These are phyloP conservation scores for Xylaria sp. DNA, from an alignment of 2,329 filamentous ascomycete species.

Conservation along the genomic window DNA sequence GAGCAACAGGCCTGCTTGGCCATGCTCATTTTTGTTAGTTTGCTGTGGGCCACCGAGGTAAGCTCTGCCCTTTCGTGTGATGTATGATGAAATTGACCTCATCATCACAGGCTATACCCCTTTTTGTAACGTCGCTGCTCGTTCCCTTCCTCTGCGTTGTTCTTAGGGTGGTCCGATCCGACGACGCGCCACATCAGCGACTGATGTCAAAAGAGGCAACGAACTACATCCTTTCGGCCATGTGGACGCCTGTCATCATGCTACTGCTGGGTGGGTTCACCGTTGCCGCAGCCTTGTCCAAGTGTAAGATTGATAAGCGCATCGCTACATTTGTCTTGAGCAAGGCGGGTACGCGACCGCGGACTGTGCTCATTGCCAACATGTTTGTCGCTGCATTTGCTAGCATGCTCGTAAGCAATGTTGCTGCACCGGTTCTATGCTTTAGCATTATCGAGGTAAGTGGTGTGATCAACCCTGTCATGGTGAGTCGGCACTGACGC, in stretches of 20 bases:
- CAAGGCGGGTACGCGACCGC: conserved; percentile 91
- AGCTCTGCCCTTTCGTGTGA: conserved; percentile 41
- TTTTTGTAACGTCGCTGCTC: conserved; percentile 94
- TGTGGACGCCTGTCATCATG: conserved; percentile 99
- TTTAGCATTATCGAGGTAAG: conserved; percentile 94
- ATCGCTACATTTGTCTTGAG: conserved; percentile 96
- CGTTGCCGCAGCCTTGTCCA: conserved; percentile 91
- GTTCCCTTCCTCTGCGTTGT: conserved; percentile 94
- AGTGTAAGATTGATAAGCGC: conserved; percentile 97
- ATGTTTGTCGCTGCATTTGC: conserved; percentile 99
- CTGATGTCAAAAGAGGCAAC: conserved; percentile 85
- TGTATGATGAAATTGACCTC: conserved; percentile 22
- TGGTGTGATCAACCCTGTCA: conserved; percentile 23
- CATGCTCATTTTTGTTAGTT: conserved; percentile 90
- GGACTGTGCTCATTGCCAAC: conserved; percentile 91
- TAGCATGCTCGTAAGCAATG: conserved; percentile 99
- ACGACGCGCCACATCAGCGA: conserved; percentile 73
- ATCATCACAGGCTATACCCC: conserved; percentile 78
- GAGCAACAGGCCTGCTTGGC: conserved; percentile 98
- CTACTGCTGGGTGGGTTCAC: conserved; percentile 95
- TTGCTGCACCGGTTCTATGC: conserved; percentile 94
- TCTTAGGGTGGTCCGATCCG: conserved; percentile 83
- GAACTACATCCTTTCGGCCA: conserved; percentile 86
- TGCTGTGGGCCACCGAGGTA: conserved; percentile 97
- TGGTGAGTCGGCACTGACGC: conserved; percentile 8